Evolutionary conservation across 306 rosid genomes (phyloP), one percentile per base, ranked within the genome.

Genomic region (Lablab purpureus): DNA sequence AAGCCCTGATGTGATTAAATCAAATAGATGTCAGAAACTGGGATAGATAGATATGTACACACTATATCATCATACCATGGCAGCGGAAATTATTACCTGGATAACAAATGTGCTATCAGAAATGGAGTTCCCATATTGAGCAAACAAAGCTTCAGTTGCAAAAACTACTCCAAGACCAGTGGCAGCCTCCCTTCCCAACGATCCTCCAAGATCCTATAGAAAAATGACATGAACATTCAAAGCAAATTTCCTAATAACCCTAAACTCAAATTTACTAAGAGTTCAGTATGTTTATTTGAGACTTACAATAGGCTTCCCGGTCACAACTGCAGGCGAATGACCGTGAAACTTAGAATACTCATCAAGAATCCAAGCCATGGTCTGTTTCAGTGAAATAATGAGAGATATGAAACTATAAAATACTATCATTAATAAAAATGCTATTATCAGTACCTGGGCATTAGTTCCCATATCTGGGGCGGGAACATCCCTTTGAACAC

Each of bases 361-460:
- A 54, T 91, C 92, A 18, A 91, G 85, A 84, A 89, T 89, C 97
- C 97, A 91, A n/a, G 97, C 97, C 97, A 88, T 89, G 67, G 97
- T 91, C 97, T 91, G 75, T 30, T 23, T 41, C 46, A 77, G 62
- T 32, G 55, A 22, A 75, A 72, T 58, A 47, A 37, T 52, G n/a
- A 54, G 45, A 40, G 4, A 36, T 83, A 32, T n/a, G 34, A 68
- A 79, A 74, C 27, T 4, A 40, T 40, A 8, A 40, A 40, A 10
- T 40, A 9, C 12, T 8, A 40, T 40, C 12, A 40, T 9, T 40
- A 10, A 10, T 9, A 40, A 10, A 40, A 40, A 10, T 40, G 45
- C 4, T 10, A 10, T 10, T 40, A 58, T 74, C 68, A 84, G 50
- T 65, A 91, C 97, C 86, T 91, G 97, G 2, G 90, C 49, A 66